A percentile compares a stretch with the other conserved stretches of the same genome.
Evolutionary conservation across 2,329 filamentous ascomycete genomes (phyloP).

Genomic region (Cercospora sp.): DNA sequence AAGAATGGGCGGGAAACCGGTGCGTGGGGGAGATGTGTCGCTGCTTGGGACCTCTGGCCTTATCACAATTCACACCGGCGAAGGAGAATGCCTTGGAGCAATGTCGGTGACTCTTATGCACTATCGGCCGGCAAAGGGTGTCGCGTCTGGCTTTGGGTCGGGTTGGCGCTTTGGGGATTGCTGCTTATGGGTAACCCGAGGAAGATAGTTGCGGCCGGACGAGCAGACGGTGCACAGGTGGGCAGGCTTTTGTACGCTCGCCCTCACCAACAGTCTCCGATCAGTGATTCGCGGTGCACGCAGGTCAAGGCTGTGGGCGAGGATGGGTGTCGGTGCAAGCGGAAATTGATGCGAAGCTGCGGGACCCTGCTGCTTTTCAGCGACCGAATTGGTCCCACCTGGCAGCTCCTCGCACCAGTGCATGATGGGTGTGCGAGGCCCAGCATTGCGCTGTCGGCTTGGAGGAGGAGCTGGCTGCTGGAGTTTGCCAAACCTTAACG

Average conservation of each 20-base stretch:
- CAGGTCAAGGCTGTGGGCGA: not conserved
- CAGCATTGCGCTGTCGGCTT: not conserved
- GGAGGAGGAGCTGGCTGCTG: not conserved
- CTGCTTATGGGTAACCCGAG: conserved; percentile 12
- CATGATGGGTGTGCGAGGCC: not conserved
- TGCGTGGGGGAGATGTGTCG: not conserved
- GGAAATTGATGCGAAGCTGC: not conserved
- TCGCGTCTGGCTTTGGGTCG: conserved; percentile 10
- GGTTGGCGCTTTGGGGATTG: conserved; percentile 18
- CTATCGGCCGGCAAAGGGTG: conserved; percentile 2
- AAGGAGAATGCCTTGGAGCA: not conserved
- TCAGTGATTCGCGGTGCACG: not conserved
- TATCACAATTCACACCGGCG: conserved; percentile 4
- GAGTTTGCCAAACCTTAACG: not conserved
- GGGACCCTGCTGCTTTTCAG: not conserved
- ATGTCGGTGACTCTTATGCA: not conserved
- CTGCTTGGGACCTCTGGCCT: not conserved
- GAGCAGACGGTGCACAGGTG: not conserved
- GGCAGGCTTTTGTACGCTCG: not conserved
- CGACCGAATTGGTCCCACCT: not conserved
- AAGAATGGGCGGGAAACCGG: not conserved
- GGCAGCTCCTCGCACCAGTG: not conserved
- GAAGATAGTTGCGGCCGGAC: not conserved
- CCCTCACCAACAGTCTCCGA: not conserved
- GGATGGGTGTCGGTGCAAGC: not conserved